Evolutionary conservation across 2,329 filamentous ascomycete genomes (phyloP), one percentile per base, ranked within the genome.

Genomic region (Coniochaeta ligniaria): DNA sequence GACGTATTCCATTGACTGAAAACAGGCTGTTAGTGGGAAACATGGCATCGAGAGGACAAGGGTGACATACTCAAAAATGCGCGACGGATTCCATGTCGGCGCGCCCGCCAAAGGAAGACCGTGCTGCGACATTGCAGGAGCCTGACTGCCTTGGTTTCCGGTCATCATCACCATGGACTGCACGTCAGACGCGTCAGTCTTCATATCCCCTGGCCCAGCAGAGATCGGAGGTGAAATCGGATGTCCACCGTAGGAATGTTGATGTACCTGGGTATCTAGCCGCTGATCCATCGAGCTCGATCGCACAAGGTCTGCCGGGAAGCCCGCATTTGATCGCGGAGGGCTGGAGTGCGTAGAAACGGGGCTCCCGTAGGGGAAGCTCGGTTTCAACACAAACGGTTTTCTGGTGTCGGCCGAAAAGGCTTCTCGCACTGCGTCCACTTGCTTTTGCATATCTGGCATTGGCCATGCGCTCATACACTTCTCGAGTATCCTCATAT

Each of bases 1-100:
- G 94, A 93, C 70, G 90, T 88, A 75, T 96, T 93, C 93, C 94
- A 98, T 80, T 96, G 92, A 74, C 93, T 96, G 69, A 64, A 66
- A 41, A 24, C 28, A 60, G 9, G 17, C 58, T 41, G 63, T 78
- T 66, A 75, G 67, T 68, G 63, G 70, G 20, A 63, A 52, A 33
- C 52, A 9, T 56, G 24, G 12, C 7, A 24, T 17, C 4, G n/a
- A 57, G 8, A 47, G 31, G 14, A 12, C 24, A 36, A 52, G 47
- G 47, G 22, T 52, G 14, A 83, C 91, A 82, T 83, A 96, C 92
- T 94, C 91, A 82, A 96, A 94, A 66, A 96, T 92, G 62, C 89
- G 85, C 35, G 90, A 84, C 26, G 92, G 93, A 69, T 96, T 96
- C 92, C 92, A 96, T 60, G 82, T 77, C 26, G 82, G 80, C 56